Conservation (phyloP, 2,329 filamentous ascomycete genomes). For the Claviceps paspali region DNA sequence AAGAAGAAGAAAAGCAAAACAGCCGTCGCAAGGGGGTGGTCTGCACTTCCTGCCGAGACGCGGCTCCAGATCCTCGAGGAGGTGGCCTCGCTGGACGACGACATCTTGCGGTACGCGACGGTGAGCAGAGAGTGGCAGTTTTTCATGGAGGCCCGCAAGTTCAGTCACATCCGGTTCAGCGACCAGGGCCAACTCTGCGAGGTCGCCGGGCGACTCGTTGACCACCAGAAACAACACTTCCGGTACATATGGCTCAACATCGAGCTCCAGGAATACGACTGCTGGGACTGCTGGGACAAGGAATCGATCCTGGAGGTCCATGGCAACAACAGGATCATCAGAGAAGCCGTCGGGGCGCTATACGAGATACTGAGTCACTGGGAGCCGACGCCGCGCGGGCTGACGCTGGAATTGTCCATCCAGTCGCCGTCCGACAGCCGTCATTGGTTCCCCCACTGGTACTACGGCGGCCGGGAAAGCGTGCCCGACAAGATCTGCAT, state of each 20-base stretch:
- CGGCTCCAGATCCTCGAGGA: neutral
- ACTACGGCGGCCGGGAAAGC: neutral
- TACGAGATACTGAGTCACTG: neutral
- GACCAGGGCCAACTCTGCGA: neutral
- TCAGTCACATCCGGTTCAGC: neutral
- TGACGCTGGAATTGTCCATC: neutral
- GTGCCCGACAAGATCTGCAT: neutral
- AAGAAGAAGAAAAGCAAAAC: no score
- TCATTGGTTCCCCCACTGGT: neutral
- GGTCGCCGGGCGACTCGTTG: neutral
- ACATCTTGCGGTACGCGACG: neutral
- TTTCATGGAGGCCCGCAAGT: neutral
- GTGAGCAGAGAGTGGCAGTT: neutral
- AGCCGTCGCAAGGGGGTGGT: neutral
- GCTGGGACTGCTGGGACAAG: neutral
- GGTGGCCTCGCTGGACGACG: neutral
- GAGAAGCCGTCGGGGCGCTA: neutral
- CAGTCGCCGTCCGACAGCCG: neutral
- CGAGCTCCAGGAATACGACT: neutral
- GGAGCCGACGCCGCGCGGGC: neutral
- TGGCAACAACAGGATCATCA: neutral
- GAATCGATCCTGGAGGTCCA: neutral
- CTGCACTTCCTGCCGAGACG: neutral
- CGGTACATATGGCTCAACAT: slow-evolving; percentile 1
- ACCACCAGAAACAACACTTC: neutral